Evolutionary conservation across 768 basidiomycete genomes (phyloP).

Genomic region (Collybiopsis confluens): DNA sequence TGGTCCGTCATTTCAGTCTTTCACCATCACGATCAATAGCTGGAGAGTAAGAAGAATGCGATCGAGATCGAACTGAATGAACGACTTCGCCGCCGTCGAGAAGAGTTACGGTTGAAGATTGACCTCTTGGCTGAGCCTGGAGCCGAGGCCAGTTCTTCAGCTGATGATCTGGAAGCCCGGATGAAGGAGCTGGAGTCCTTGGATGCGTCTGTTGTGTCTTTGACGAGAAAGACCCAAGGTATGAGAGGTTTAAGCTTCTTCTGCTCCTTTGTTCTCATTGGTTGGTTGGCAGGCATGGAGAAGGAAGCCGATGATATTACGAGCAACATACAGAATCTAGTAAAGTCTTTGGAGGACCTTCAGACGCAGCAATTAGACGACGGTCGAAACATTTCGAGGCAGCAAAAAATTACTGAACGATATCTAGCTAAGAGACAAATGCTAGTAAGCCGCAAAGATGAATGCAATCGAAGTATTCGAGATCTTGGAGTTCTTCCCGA

Average conservation of each 20-base stretch:
- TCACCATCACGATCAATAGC: constrained; percentile 30
- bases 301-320: constrained; percentile 64
- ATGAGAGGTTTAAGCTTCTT: constrained; percentile 30
- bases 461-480: constrained; percentile 92
- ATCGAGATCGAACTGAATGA: constrained; percentile 94
- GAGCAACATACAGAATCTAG: constrained; percentile 62
- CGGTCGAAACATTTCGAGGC: constrained; percentile 76
- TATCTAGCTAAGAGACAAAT: constrained; percentile 92
- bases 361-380: constrained; percentile 87
- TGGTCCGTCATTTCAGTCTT: constrained; percentile 7
- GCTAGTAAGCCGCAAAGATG: constrained; percentile 79
- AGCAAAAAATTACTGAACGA: constrained; percentile 94
- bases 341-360: constrained; percentile 61
- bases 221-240: constrained; percentile 64
- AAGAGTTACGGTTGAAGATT: constrained; percentile 73
- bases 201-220: constrained; percentile 57
- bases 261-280: background rate
- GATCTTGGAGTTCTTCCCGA: constrained; percentile 96
- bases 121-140: constrained; percentile 69
- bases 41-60: constrained; percentile 72
- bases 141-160: constrained; percentile 48
- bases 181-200: constrained; percentile 67
- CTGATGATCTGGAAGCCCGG: constrained; percentile 65
- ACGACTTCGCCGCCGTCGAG: constrained; percentile 71
- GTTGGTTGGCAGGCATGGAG: constrained; percentile 51